These are phyloP conservation scores for Syzygium aromaticum DNA, from an alignment of 345 rosid genomes.

Conservation along the genomic window DNA sequence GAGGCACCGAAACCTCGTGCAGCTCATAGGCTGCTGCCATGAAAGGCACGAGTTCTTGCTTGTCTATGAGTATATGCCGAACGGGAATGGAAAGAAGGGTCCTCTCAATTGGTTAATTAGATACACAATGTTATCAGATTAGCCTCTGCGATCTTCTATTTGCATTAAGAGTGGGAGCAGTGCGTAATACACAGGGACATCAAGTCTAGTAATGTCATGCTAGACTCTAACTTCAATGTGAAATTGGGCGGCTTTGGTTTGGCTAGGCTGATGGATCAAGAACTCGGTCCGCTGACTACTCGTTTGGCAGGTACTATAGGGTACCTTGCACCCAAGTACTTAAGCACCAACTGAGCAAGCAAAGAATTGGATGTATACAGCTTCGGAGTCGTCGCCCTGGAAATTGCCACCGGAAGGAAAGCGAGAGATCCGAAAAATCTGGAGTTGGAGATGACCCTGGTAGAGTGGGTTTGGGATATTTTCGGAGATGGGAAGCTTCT, in stretches of 20 bases:
- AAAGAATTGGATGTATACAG: slow-evolving; percentile 41
- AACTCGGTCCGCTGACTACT: slow-evolving; percentile 33
- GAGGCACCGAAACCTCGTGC: slow-evolving; percentile 54
- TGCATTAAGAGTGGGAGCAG: slow-evolving; percentile 62
- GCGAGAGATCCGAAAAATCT: slow-evolving; percentile 13
- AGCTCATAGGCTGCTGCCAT: slow-evolving; percentile 69
- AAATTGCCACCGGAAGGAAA: slow-evolving; percentile 30
- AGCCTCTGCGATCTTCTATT: slow-evolving; percentile 47
- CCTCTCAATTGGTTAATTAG: slow-evolving; percentile 34
- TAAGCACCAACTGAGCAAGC: slow-evolving; percentile 37
- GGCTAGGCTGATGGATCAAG: slow-evolving; percentile 45
- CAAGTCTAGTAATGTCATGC: slow-evolving; percentile 52
- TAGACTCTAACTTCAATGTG: slow-evolving; percentile 43
- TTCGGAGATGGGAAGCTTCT: slow-evolving; percentile 19
- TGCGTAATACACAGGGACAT: slow-evolving; percentile 55
- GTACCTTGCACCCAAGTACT: slow-evolving; percentile 49
- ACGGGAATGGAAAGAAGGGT: slow-evolving; percentile 1
- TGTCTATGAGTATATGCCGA: slow-evolving; percentile 24
- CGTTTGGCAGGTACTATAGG: slow-evolving; percentile 52
- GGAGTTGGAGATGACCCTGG: slow-evolving; percentile 12
- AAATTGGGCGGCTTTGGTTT: slow-evolving; percentile 62
- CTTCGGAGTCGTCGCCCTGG: slow-evolving; percentile 35
- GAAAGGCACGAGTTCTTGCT: slow-evolving; percentile 50
- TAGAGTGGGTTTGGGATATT: slow-evolving; percentile 45
- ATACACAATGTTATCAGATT: slow-evolving; percentile 29